These are phyloP conservation scores for Coelastrella sp. DNA, from an alignment of 139 green algal genomes.

Conservation along the genomic window DNA sequence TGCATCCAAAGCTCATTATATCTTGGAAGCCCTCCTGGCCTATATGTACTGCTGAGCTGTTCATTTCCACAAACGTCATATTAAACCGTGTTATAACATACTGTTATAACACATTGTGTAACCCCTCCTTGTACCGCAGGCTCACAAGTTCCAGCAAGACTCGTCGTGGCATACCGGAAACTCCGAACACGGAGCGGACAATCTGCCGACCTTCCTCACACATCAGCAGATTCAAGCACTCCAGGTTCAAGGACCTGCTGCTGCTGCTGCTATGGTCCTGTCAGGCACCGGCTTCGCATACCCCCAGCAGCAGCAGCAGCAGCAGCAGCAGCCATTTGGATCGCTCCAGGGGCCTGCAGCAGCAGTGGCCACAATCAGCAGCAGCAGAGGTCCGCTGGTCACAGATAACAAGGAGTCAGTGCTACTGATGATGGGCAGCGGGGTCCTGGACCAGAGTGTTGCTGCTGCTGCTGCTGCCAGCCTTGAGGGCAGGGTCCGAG, in stretches of 20 bases:
- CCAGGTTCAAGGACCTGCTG: constrained; percentile 16
- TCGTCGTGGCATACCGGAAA: constrained; percentile 37
- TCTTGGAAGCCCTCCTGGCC: too few relatives aligned
- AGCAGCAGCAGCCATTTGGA: not conserved
- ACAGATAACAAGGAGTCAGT: not conserved
- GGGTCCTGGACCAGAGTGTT: not conserved
- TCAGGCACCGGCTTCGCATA: not conserved
- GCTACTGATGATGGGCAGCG: constrained; percentile 29
- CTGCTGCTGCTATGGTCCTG: constrained; percentile 7
- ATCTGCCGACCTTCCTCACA: not conserved
- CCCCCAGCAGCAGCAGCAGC: constrained; percentile 15
- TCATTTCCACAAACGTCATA: not conserved
- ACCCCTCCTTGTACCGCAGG: not conserved
- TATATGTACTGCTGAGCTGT: not conserved
- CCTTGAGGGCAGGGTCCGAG: not conserved
- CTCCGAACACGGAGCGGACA: constrained; percentile 17
- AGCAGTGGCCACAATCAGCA: not conserved
- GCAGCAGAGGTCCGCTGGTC: not conserved
- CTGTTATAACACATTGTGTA: not conserved
- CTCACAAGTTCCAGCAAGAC: constrained; percentile 40
- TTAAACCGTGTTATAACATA: not conserved
- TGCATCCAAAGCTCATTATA: too few relatives aligned
- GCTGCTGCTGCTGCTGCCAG: constrained; percentile 6
- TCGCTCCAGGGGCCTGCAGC: not conserved
- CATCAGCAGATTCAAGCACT: constrained; percentile 1